phyloP scores from a whole-genome alignment of 1,284 basidiomycete genomes.

The Irpex sp. region DNA sequence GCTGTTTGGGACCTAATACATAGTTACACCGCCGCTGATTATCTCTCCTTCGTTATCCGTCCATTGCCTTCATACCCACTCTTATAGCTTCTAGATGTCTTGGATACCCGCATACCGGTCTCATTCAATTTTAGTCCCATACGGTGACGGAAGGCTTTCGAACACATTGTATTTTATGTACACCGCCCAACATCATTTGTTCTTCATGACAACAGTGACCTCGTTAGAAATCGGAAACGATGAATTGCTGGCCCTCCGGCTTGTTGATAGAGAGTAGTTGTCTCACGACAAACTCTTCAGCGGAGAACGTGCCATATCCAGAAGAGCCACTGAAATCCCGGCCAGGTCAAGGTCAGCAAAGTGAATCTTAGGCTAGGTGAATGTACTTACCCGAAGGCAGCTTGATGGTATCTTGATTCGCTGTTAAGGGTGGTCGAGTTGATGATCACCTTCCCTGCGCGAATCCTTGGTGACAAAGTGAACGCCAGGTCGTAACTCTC shows the following conservation, averaged over 20 bases:
- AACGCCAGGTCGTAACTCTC: conserved; percentile 41
- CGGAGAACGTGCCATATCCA: conserved; percentile 46
- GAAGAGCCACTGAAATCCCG: conserved; percentile 36
- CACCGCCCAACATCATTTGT: neutral
- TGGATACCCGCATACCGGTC: conserved; percentile 1
- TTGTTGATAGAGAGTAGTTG: conserved; percentile 38
- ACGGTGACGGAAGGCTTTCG: neutral
- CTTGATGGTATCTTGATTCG: conserved; percentile 16
- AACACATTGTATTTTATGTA: neutral
- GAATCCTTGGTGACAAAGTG: conserved; percentile 43
- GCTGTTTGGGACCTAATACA: neutral
- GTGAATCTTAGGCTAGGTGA: neutral
- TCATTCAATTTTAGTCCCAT: neutral
- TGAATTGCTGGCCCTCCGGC: conserved; percentile 16
- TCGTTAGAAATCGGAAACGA: conserved; percentile 4
- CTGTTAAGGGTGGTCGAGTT: conserved; percentile 23
- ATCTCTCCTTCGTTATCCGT: neutral
- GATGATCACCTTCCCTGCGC: conserved; percentile 34
- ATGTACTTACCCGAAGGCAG: conserved; percentile 24
- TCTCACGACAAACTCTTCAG: conserved; percentile 45
- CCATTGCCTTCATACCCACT: neutral
- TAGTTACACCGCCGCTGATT: neutral
- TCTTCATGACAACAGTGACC: neutral
- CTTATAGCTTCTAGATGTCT: neutral
- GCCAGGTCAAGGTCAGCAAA: neutral